Evolutionary conservation across 1,284 basidiomycete genomes (phyloP).

Genomic region (Vanrija humicola): DNA sequence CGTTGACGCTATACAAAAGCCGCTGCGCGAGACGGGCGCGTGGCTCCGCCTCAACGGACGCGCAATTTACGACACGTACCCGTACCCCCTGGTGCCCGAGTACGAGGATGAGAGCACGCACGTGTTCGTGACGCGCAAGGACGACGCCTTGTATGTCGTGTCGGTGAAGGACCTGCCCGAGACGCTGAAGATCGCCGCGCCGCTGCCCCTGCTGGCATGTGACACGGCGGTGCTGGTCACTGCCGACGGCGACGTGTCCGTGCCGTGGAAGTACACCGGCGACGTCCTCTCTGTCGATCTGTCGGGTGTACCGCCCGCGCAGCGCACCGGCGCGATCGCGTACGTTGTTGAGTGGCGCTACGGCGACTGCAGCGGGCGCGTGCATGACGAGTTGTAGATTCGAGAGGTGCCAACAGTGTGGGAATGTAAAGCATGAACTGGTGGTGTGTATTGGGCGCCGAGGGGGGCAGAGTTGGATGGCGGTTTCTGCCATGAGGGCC

Average conservation of each 20-base stretch:
- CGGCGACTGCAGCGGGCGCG: neutral
- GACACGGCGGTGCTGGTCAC: conserved; percentile 52
- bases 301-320: conserved; percentile 13
- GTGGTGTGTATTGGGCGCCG: too few relatives aligned
- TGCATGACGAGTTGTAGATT: neutral
- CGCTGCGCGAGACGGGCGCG: conserved; percentile 54
- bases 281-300: conserved; percentile 10
- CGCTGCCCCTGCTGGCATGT: conserved; percentile 53
- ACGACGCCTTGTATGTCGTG: conserved; percentile 56
- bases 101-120: conserved; percentile 42
- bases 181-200: conserved; percentile 40
- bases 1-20: conserved; percentile 52
- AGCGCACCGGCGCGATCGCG: conserved; percentile 6
- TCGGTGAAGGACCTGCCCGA: conserved; percentile 48
- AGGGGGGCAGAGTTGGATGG: too few relatives aligned
- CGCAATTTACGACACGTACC: conserved; percentile 55
- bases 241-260: conserved; percentile 6
- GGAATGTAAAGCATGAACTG: too few relatives aligned
- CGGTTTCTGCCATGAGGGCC: too few relatives aligned
- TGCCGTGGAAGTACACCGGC: conserved; percentile 1
- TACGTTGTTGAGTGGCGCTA: conserved; percentile 20
- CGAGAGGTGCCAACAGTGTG: too few relatives aligned
- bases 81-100: conserved; percentile 21
- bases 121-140: conserved; percentile 56
- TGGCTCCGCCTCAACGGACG: conserved; percentile 56